Conservation (phyloP, 495 filamentous ascomycete species). For the Podospora sp. region DNA sequence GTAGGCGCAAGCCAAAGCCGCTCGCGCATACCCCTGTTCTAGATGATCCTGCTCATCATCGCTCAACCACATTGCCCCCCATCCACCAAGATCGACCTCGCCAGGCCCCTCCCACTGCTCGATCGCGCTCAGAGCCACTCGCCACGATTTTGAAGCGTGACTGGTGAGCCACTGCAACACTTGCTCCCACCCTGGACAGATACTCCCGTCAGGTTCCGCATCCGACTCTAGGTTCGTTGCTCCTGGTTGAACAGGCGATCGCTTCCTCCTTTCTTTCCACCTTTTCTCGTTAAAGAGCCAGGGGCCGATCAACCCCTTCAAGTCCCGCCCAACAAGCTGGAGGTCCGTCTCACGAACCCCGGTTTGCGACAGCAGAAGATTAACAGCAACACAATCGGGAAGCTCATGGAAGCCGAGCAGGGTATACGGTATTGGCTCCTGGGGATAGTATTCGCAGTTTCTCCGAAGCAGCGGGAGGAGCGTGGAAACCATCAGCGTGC, state of each 20-base stretch:
- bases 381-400: constrained; percentile 63
- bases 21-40: constrained; percentile 66
- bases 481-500: constrained; percentile 76
- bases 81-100: constrained; percentile 79
- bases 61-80: constrained; percentile 54
- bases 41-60: constrained; percentile 58
- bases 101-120: constrained; percentile 78
- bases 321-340: constrained; percentile 63
- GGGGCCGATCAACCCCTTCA: constrained; percentile 75
- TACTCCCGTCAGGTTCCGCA: constrained; percentile 15
- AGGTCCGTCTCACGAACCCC: constrained; percentile 44
- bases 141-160: constrained; percentile 60
- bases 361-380: constrained; percentile 68
- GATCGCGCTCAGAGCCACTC: constrained; percentile 61
- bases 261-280: constrained; percentile 46
- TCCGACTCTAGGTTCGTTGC: constrained; percentile 18
- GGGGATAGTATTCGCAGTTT: constrained; percentile 82
- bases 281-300: constrained; percentile 76
- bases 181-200: constrained; percentile 69
- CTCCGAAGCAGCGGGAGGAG: constrained; percentile 77
- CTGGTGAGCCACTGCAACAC: constrained; percentile 75
- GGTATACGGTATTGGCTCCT: constrained; percentile 55
- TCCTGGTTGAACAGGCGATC: constrained; percentile 11
- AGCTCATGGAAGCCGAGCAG: constrained; percentile 64
- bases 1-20: constrained; percentile 74